phyloP scores from a whole-genome alignment of 495 filamentous ascomycete species.

The Penicillium parvum region DNA sequence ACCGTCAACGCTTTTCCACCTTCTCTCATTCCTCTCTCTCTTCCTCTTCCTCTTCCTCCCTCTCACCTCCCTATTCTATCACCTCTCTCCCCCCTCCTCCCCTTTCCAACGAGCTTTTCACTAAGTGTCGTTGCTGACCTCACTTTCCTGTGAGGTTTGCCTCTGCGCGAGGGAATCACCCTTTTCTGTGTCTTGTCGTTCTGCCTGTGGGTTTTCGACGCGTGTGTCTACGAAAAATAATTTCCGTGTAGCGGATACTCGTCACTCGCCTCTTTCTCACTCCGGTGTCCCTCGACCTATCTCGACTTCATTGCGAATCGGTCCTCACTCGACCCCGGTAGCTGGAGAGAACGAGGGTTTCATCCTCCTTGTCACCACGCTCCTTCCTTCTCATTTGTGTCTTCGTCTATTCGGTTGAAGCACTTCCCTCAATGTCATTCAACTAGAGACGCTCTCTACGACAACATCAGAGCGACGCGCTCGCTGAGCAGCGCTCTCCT shows the following conservation, averaged over 20 bases:
- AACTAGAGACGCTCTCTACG: conserved; percentile 37
- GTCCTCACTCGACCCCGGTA: conserved; percentile 1
- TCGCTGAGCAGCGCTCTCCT: conserved; percentile 41
- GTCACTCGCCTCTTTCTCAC: too few relatives aligned
- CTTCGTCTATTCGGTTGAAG: conserved; percentile 21
- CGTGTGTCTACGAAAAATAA: conserved; percentile 6
- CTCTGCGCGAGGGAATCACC: conserved; percentile 29
- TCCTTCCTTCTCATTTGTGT: conserved; percentile 27
- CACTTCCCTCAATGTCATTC: conserved; percentile 39
- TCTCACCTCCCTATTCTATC: conserved; percentile 11
- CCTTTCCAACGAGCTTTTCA: conserved; percentile 49
- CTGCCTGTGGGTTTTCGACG: conserved; percentile 1
- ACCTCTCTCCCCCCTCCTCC: conserved; percentile 13
- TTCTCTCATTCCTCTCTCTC: conserved; percentile 20
- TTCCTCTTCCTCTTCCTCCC: conserved; percentile 17
- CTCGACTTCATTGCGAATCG: not conserved
- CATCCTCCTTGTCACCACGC: conserved; percentile 6
- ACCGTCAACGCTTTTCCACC: conserved; percentile 14
- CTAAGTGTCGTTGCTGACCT: conserved; percentile 48
- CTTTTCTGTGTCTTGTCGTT: conserved; percentile 15
- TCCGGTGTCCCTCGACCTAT: too few relatives aligned
- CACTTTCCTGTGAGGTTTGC: conserved; percentile 24
- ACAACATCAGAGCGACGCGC: conserved; percentile 37
- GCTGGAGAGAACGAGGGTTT: conserved; percentile 2
- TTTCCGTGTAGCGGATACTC: not conserved